A percentile compares a stretch with the other conserved stretches of the same genome.
These are phyloP conservation scores for Stipa capillata DNA, from an alignment of 176 grass and related monocot species.

Conservation along the genomic window DNA sequence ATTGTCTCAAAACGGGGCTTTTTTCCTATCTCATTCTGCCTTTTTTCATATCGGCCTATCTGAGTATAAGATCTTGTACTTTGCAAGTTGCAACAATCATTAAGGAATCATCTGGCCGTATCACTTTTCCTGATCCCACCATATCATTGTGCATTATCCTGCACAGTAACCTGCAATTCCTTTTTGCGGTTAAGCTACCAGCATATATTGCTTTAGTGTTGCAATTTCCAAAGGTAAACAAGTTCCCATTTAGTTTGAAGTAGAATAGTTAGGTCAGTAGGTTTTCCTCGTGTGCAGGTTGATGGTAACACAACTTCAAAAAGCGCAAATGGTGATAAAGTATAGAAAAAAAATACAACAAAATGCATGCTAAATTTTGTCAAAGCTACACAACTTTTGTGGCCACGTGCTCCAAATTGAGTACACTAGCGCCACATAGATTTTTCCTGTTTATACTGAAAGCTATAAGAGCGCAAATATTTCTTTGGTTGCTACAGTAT, in stretches of 20 bases:
- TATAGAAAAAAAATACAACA: too few species aligned
- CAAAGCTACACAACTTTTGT: not conserved
- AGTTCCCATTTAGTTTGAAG: not conserved
- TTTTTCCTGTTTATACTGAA: too few species aligned
- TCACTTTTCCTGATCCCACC: not conserved
- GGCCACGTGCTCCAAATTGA: not conserved
- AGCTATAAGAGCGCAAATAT: too few species aligned
- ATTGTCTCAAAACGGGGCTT: too few species aligned
- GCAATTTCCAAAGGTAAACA: not conserved
- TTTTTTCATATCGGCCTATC: not conserved
- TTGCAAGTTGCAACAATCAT: constrained; percentile 19
- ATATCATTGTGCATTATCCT: not conserved
- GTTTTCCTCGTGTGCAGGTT: not conserved
- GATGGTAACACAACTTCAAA: not conserved
- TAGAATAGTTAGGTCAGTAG: not conserved
- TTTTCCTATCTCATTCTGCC: not conserved
- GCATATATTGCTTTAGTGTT: not conserved
- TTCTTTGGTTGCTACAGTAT: too few species aligned
- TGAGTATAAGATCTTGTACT: constrained; percentile 4
- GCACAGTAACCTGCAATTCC: too few species aligned
- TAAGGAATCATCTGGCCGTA: not conserved
- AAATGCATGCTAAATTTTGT: not conserved
- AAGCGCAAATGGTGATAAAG: too few species aligned
- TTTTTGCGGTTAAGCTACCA: too few species aligned
- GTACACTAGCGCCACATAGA: too few species aligned